Conservation (phyloP, 495 filamentous ascomycete species). For the Talaromyces liani region DNA sequence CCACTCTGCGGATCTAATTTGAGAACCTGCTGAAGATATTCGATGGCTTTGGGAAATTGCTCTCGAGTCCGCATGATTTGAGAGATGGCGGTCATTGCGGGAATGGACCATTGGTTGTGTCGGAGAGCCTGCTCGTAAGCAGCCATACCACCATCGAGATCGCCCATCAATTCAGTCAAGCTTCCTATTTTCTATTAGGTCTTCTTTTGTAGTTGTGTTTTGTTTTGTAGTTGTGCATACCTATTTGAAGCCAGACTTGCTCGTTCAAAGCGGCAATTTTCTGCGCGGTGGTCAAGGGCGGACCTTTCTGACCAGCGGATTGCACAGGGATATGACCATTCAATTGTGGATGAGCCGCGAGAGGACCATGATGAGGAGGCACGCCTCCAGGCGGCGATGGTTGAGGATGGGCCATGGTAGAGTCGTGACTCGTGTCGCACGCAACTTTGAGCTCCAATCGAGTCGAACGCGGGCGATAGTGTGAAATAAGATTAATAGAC, state of each 20-base stretch:
- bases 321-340: conserved; percentile 49
- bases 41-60: conserved; percentile 88
- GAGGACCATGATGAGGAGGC: conserved; percentile 41
- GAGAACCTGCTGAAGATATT: conserved; percentile 84
- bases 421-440: not conserved
- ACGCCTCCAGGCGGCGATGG: conserved; percentile 44
- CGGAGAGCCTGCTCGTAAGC: conserved; percentile 85
- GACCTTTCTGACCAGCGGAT: conserved; percentile 43
- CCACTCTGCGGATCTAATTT: conserved; percentile 85
- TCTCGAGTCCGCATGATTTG: conserved; percentile 85
- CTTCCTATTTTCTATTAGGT: conserved; percentile 46
- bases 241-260: conserved; percentile 87
- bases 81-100: conserved; percentile 91
- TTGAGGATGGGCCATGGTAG: conserved; percentile 42
- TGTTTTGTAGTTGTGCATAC: conserved; percentile 38
- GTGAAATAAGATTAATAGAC: not conserved
- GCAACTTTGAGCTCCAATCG: not conserved
- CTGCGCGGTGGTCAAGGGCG: conserved; percentile 47
- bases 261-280: conserved; percentile 67
- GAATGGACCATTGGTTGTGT: conserved; percentile 82
- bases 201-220: not conserved
- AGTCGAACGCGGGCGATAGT: not conserved
- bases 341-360: conserved; percentile 41
- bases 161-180: conserved; percentile 80
- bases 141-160: conserved; percentile 77